A percentile compares a stretch with the other conserved stretches of the same genome.
Evolutionary conservation across 2,329 filamentous ascomycete species (phyloP).

Genomic region (Apiospora koreana): DNA sequence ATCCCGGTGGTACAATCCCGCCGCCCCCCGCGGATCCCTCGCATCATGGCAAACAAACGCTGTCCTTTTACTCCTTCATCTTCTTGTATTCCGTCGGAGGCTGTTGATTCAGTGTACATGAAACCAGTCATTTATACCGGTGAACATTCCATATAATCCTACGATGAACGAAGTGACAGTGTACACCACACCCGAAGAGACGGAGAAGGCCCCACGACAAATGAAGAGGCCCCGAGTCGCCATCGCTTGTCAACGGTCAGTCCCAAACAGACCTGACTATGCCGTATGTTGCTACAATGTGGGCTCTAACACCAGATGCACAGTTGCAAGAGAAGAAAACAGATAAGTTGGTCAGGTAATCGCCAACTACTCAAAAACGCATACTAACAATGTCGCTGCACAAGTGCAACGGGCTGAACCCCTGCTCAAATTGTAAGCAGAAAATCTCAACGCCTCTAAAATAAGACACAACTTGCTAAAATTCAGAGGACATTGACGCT

Average conservation of each 20-base stretch:
- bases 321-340: slow-evolving; percentile 22
- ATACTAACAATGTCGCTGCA: not conserved
- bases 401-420: slow-evolving; percentile 20
- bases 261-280: not conserved
- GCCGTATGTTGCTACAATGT: not conserved
- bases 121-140: not conserved
- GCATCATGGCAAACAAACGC: not conserved
- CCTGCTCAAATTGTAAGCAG: slow-evolving; percentile 7
- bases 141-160: not conserved
- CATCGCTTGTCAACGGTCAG: slow-evolving; percentile 19
- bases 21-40: not conserved
- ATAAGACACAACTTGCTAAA: too few relatives aligned
- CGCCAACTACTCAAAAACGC: not conserved
- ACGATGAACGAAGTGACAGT: not conserved
- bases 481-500: not conserved
- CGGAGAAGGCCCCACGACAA: slow-evolving; percentile 3
- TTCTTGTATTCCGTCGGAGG: not conserved
- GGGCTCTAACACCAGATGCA: not conserved
- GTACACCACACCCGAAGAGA: not conserved
- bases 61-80: not conserved
- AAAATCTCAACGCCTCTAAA: too few relatives aligned
- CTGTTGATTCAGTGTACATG: not conserved
- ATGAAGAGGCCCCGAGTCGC: slow-evolving; percentile 22
- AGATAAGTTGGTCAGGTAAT: slow-evolving; percentile 15
- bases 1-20: not conserved